Percentiles rank a stretch among this genome's conserved stretches.
phyloP scores from a whole-genome alignment of 2,329 filamentous ascomycete genomes.

The Calonectria naviculata region DNA sequence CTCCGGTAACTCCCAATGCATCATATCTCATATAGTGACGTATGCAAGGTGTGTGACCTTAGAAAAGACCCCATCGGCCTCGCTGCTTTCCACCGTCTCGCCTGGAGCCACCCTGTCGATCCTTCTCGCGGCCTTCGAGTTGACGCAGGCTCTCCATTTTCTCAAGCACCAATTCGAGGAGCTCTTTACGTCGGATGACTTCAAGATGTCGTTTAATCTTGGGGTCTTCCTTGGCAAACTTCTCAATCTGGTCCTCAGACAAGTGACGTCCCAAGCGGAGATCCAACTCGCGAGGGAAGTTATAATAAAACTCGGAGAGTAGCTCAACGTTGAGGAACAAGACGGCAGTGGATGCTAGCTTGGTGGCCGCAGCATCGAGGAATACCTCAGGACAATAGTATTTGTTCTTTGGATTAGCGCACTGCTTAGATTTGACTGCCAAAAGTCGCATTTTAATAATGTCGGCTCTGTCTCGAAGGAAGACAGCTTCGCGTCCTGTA shows the following conservation, averaged over 20 bases:
- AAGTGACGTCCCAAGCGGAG: slow-evolving; percentile 85
- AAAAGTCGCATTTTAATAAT: slow-evolving; percentile 90
- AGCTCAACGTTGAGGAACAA: slow-evolving; percentile 98
- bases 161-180: slow-evolving; percentile 90
- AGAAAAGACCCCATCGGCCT: slow-evolving; percentile 63
- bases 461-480: slow-evolving; percentile 90
- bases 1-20: slow-evolving; percentile 43
- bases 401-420: slow-evolving; percentile 85
- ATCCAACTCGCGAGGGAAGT: slow-evolving; percentile 94
- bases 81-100: slow-evolving; percentile 52
- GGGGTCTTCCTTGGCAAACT: slow-evolving; percentile 92
- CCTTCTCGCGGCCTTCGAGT: slow-evolving; percentile 80
- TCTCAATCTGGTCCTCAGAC: slow-evolving; percentile 82
- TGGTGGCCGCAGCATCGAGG: slow-evolving; percentile 95
- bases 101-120: slow-evolving; percentile 47
- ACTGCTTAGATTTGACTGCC: slow-evolving; percentile 92
- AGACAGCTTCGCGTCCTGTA: slow-evolving; percentile 88
- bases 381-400: slow-evolving; percentile 98
- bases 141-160: slow-evolving; percentile 95
- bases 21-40: slow-evolving; percentile 39
- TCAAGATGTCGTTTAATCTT: slow-evolving; percentile 91
- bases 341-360: slow-evolving; percentile 93
- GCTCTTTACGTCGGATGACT: slow-evolving; percentile 89
- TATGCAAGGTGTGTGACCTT: slow-evolving; percentile 17
- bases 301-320: slow-evolving; percentile 96